Base-by-base conservation (phyloP, 2,329 filamentous ascomycete species). In the Apiospora sp. region DNA sequence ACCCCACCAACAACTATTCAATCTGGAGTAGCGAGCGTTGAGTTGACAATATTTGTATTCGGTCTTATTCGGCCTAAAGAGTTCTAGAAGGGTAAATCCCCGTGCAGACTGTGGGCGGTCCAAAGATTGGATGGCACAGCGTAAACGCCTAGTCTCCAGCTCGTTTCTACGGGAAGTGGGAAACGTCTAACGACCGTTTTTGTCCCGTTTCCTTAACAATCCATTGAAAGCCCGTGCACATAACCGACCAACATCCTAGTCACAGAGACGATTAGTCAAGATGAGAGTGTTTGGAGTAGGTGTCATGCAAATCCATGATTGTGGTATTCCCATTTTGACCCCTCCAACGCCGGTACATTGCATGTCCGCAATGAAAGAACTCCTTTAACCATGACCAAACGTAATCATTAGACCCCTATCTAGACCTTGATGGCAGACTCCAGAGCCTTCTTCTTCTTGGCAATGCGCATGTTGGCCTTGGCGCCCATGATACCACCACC, bases 361-460 rank as follows among this genome's bases (percentile, higher is more conserved):
- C 79, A 80, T 80, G 79, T 75, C 74, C 78, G 71, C 71, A 72
- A 69, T 70, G 71, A 68, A 73, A 78, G 75, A 80, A 80, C 79
- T 79, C 79, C 79, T 76, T 64, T 73, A 79, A 73, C 80, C 79
- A 69, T 81, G 74, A 79, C 75, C 74, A 69, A 76, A 76, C 70
- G 72, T 72, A 71, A 68, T 68, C 67, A 68, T 48, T 46, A 68
- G 67, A 48, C 67, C 27, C 41, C 67, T 46, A 64, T 71, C 46
- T 97, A 99, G 89, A 99, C 97, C 93, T 98, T 98, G 91, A 98
- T 95, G 84, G 96, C 95, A 83, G 87, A 87, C 88, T 98, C 96
- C 77, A 96, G 83, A 83, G 95, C 95, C 93, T 98, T 98, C 87
- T 93, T 91, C 90, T 94, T 94, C 93, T 98, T 98, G 86, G 87